Evolutionary conservation across 2,329 filamentous ascomycete genomes (phyloP).

Genomic region (Leptographium lundbergii): DNA sequence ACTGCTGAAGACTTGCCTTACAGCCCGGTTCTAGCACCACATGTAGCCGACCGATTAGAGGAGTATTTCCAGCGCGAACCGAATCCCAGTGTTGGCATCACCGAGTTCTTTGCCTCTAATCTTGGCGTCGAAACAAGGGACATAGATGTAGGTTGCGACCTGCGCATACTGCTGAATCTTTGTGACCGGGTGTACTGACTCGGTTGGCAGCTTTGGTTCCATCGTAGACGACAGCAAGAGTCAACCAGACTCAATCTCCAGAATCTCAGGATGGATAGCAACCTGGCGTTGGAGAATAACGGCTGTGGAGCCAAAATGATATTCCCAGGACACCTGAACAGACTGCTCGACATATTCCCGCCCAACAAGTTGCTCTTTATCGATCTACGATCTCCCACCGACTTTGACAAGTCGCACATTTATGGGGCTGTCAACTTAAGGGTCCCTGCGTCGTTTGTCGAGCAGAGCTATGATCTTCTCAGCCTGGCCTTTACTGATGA

Average conservation of each 20-base stretch:
- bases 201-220: slow-evolving; percentile 31
- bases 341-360: slow-evolving; percentile 36
- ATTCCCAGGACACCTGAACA: slow-evolving; percentile 36
- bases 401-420: slow-evolving; percentile 39
- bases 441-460: slow-evolving; percentile 34
- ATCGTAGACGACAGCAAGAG: slow-evolving; percentile 38
- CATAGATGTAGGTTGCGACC: slow-evolving; percentile 22
- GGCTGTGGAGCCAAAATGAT: slow-evolving; percentile 30
- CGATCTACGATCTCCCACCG: slow-evolving; percentile 33
- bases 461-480: slow-evolving; percentile 35
- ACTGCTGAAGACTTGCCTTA: slow-evolving; percentile 24
- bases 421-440: slow-evolving; percentile 39
- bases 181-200: background rate
- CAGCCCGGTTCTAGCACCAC: slow-evolving; percentile 32
- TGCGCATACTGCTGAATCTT: no score
- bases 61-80: slow-evolving; percentile 37
- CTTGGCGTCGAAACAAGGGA: slow-evolving; percentile 37
- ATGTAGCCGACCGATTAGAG: slow-evolving; percentile 37
- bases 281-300: slow-evolving; percentile 12
- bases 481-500: slow-evolving; percentile 37
- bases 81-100: slow-evolving; percentile 34
- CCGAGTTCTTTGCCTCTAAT: slow-evolving; percentile 41
- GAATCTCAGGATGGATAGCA: slow-evolving; percentile 27
- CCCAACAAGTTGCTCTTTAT: slow-evolving; percentile 33
- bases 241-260: slow-evolving; percentile 31